Conservation (phyloP, 2,329 filamentous ascomycete genomes). For the Colletotrichum aenigma region DNA sequence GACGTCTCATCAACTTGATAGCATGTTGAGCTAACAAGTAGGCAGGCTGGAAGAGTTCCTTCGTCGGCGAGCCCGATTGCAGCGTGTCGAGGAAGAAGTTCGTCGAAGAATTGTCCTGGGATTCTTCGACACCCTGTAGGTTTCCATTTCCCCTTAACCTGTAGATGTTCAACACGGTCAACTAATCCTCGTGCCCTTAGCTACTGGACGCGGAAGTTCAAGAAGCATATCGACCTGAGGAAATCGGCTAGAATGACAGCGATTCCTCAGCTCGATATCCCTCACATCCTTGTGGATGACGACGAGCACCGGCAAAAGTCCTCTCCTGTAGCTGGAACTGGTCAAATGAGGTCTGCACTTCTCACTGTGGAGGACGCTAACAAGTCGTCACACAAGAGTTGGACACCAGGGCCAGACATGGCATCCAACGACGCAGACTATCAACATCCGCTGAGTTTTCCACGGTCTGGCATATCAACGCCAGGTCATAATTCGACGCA, state of each 20-base stretch:
- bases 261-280: slow-evolving; percentile 81
- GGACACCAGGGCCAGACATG: slow-evolving; percentile 46
- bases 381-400: slow-evolving; percentile 42
- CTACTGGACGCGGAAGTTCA: slow-evolving; percentile 85
- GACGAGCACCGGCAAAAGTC: slow-evolving; percentile 38
- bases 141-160: slow-evolving; percentile 9
- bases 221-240: slow-evolving; percentile 74
- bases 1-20: background rate
- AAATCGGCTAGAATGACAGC: slow-evolving; percentile 76
- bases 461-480: slow-evolving; percentile 48
- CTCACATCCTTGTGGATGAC: slow-evolving; percentile 89
- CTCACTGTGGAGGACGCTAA: slow-evolving; percentile 39
- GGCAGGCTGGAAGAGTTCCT: slow-evolving; percentile 88
- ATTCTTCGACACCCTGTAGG: slow-evolving; percentile 90
- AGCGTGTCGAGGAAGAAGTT: slow-evolving; percentile 94
- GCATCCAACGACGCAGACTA: slow-evolving; percentile 38
- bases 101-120: slow-evolving; percentile 87
- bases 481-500: slow-evolving; percentile 47
- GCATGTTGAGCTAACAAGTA: background rate
- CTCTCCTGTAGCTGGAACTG: slow-evolving; percentile 25
- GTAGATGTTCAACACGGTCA: background rate
- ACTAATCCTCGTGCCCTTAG: slow-evolving; percentile 36
- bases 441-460: slow-evolving; percentile 58
- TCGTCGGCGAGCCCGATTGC: slow-evolving; percentile 84
- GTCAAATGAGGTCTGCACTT: slow-evolving; percentile 31